Evolutionary conservation across 257 asterid genomes (phyloP).

Genomic region (Nicotiana benthamiana): DNA sequence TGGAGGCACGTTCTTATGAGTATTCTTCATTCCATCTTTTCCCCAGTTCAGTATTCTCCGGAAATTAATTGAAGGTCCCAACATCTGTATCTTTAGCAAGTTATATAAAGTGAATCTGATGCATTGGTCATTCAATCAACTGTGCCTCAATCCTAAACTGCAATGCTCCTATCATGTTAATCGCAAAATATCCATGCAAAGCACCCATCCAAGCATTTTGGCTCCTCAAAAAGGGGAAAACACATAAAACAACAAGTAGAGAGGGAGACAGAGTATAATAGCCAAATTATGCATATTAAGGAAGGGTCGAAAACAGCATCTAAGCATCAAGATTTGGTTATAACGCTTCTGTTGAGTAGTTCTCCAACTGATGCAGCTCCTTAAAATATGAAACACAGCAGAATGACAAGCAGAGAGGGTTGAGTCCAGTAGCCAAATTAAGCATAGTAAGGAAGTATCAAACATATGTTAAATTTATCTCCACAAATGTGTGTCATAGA

Average conservation of each 20-base stretch:
- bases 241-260: not conserved
- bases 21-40: not conserved
- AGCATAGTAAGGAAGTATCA: not conserved
- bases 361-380: not conserved
- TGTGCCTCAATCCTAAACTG: not conserved
- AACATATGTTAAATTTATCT: not conserved
- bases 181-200: not conserved
- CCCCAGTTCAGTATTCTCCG: not conserved
- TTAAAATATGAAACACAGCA: not conserved
- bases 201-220: not conserved
- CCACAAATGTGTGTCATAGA: no score
- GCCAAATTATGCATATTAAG: not conserved
- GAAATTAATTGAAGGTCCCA: not conserved
- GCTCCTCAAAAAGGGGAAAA: not conserved
- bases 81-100: not conserved
- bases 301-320: not conserved
- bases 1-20: not conserved
- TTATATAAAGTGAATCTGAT: not conserved
- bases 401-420: not conserved
- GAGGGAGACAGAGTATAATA: not conserved
- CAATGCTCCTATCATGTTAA: not conserved
- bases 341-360: not conserved
- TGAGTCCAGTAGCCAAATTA: not conserved
- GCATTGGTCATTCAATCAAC: not conserved
- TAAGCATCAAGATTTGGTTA: not conserved